Evolutionary conservation across 441 rosid species (phyloP).

Genomic region (Populus hybrid): DNA sequence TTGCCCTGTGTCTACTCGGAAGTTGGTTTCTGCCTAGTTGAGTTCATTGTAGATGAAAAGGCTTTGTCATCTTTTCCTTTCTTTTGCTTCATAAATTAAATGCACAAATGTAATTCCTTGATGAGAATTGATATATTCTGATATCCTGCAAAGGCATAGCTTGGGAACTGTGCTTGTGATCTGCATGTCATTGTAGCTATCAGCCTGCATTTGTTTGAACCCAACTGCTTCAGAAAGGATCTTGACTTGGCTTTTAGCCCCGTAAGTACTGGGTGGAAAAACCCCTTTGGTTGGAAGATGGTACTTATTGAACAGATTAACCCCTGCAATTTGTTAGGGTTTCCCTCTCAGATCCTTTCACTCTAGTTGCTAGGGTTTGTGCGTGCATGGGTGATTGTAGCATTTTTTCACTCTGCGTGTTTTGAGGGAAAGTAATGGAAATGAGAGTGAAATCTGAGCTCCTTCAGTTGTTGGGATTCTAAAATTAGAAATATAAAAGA

Average conservation of each 20-base stretch:
- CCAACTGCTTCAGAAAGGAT: background rate
- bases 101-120: background rate
- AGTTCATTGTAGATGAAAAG: background rate
- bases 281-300: background rate
- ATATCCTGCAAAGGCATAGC: too few species aligned
- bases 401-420: background rate
- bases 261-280: background rate
- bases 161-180: too few species aligned
- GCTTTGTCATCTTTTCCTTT: background rate
- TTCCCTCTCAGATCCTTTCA: background rate
- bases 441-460: background rate
- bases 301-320: background rate
- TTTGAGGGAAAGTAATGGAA: background rate
- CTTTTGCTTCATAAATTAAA: background rate
- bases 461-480: background rate
- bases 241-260: background rate
- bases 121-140: background rate
- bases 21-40: background rate
- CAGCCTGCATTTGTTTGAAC: background rate
- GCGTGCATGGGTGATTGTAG: background rate
- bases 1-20: background rate
- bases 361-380: background rate
- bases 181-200: background rate
- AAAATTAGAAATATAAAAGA: too few species aligned
- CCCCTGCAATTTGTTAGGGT: background rate